These are phyloP conservation scores for Sutorius eximius DNA, from an alignment of 1,284 basidiomycete genomes.

Conservation along the genomic window DNA sequence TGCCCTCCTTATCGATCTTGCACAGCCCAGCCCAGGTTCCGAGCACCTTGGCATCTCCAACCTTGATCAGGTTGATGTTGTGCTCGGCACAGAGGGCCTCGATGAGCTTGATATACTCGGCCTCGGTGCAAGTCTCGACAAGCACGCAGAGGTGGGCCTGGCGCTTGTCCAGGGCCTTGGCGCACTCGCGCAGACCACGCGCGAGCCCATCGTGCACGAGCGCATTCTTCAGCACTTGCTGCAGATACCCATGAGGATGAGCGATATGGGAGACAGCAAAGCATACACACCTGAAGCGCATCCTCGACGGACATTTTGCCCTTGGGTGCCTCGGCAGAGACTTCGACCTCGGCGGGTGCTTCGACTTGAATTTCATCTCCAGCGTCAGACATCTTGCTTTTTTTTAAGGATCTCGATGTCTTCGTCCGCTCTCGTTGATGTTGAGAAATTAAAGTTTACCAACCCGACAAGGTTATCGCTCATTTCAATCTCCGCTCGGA, in stretches of 20 bases:
- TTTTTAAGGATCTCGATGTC: constrained; percentile 54
- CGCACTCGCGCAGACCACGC: constrained; percentile 95
- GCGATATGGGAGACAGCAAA: background rate
- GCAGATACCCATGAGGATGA: constrained; percentile 3
- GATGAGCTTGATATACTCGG: constrained; percentile 99
- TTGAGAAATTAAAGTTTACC: constrained; percentile 48
- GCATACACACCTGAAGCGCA: constrained; percentile 80
- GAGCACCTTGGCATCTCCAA: constrained; percentile 95
- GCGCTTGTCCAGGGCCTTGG: constrained; percentile 98
- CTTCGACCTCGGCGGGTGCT: constrained; percentile 79
- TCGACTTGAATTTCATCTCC: constrained; percentile 91
- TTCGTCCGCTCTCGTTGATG: constrained; percentile 93
- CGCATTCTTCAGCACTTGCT: constrained; percentile 95
- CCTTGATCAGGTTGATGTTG: constrained; percentile 99
- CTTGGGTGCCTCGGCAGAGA: constrained; percentile 81
- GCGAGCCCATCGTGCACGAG: constrained; percentile 98
- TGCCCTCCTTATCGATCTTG: constrained; percentile 99
- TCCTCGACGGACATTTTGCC: constrained; percentile 97
- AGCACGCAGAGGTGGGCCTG: constrained; percentile 99
- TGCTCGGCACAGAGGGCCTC: constrained; percentile 99
- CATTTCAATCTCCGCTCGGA: constrained; percentile 53
- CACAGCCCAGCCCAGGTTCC: constrained; percentile 98
- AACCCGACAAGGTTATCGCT: constrained; percentile 10
- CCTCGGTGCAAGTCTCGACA: constrained; percentile 98
- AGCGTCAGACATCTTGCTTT: constrained; percentile 92